Percentiles rank a stretch among this genome's conserved stretches.
Conservation (phyloP, 2,329 filamentous ascomycete genomes). For the Pyricularia pennisetigena region DNA sequence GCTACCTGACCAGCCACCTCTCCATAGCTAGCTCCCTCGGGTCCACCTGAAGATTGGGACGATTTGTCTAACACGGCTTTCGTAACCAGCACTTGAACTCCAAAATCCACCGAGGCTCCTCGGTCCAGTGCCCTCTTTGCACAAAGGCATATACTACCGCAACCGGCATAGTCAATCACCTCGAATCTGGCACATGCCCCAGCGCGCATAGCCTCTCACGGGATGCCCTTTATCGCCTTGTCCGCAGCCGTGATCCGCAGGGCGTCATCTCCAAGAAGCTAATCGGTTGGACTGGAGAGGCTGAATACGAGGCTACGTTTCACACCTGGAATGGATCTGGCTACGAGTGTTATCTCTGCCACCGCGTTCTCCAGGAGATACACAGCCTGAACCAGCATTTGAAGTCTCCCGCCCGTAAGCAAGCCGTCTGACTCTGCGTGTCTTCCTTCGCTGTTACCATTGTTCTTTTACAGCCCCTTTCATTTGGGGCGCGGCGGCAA, state of each 20-base stretch:
- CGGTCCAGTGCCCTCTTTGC: constrained; percentile 47
- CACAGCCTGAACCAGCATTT: constrained; percentile 39
- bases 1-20: no score
- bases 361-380: constrained; percentile 26
- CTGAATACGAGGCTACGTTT: constrained; percentile 25
- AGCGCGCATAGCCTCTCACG: constrained; percentile 32
- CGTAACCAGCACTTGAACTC: constrained; percentile 43
- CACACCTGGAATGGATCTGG: constrained; percentile 31
- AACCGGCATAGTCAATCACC: constrained; percentile 43
- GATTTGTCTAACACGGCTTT: neutral
- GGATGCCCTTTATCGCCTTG: constrained; percentile 32
- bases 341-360: constrained; percentile 47
- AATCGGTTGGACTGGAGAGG: constrained; percentile 31
- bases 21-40: no score
- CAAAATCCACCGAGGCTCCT: constrained; percentile 31
- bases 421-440: no score
- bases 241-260: constrained; percentile 34
- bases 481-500: no score
- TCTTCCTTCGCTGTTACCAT: neutral
- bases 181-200: constrained; percentile 45
- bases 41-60: neutral
- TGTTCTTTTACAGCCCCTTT: neutral
- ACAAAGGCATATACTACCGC: constrained; percentile 31
- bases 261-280: constrained; percentile 41
- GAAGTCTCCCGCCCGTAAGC: constrained; percentile 39